Conservation (phyloP, 176 grass and related monocot species). For the Pharus latifolius region DNA sequence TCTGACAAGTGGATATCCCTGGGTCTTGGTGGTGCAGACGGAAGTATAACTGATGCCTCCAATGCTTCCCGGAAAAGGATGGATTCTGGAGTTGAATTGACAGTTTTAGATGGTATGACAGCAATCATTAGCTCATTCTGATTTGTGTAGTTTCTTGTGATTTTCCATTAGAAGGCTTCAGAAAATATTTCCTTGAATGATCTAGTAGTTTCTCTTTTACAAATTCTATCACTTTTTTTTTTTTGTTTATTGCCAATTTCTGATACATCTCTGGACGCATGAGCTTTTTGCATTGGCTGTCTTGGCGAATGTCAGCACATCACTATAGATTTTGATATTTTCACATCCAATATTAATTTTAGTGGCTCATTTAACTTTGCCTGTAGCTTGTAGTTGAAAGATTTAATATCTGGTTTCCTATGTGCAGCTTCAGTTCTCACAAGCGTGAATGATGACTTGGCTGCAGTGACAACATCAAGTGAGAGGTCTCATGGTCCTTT, state of each 20-base stretch:
- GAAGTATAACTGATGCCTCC: background rate
- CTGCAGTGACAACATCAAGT: too few species aligned
- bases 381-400: background rate
- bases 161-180: background rate
- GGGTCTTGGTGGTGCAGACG: constrained; percentile 1
- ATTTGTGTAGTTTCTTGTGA: background rate
- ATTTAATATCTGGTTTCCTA: background rate
- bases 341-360: background rate
- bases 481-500: constrained; percentile 2
- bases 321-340: background rate
- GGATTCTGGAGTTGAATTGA: constrained; percentile 1
- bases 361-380: background rate
- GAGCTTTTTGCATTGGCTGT: too few species aligned
- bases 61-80: constrained; percentile 11
- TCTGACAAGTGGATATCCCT: constrained; percentile 15
- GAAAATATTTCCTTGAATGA: background rate
- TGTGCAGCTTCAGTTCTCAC: constrained; percentile 31
- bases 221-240: background rate
- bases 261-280: too few species aligned
- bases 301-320: background rate
- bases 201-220: background rate
- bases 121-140: background rate
- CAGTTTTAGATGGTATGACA: constrained; percentile 9
- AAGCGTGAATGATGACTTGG: background rate
- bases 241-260: background rate